Evolutionary conservation across 768 basidiomycete genomes (phyloP).

Genomic region (Suillus weaverae): DNA sequence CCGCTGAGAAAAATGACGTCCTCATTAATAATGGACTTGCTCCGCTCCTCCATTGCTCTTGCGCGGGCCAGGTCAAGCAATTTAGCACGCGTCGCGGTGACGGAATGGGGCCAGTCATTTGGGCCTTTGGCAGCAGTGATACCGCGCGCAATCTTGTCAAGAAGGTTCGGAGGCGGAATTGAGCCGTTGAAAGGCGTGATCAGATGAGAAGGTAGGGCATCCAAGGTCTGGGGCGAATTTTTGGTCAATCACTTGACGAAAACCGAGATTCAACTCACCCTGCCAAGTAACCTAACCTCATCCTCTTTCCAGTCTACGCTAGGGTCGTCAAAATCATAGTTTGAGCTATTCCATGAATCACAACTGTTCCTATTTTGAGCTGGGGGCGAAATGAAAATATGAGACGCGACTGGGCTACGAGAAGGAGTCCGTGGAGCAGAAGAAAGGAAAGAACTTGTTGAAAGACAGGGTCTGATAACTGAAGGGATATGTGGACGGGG

Average conservation of each 20-base stretch:
- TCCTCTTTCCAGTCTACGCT: constrained; percentile 77
- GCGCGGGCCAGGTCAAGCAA: constrained; percentile 75
- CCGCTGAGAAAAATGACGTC: constrained; percentile 33
- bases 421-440: constrained; percentile 60
- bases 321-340: constrained; percentile 57
- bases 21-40: constrained; percentile 46
- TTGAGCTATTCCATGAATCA: constrained; percentile 86
- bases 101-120: constrained; percentile 78
- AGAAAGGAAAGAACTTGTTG: constrained; percentile 32
- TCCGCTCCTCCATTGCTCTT: constrained; percentile 56
- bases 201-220: constrained; percentile 80
- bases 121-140: constrained; percentile 74
- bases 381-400: constrained; percentile 48
- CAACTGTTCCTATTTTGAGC: constrained; percentile 60
- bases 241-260: neutral
- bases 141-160: constrained; percentile 83
- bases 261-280: constrained; percentile 45
- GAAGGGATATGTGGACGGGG: constrained; percentile 50
- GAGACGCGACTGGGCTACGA: constrained; percentile 52
- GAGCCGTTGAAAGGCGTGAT: constrained; percentile 84
- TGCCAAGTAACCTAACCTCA: constrained; percentile 62
- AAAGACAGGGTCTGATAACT: constrained; percentile 50
- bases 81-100: constrained; percentile 80
- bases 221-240: constrained; percentile 58
- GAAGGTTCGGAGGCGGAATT: constrained; percentile 80